Evolutionary conservation across 2,329 filamentous ascomycete species (phyloP), one percentile per base, ranked within the genome.

Genomic region (Stagonosporopsis rhizophila): DNA sequence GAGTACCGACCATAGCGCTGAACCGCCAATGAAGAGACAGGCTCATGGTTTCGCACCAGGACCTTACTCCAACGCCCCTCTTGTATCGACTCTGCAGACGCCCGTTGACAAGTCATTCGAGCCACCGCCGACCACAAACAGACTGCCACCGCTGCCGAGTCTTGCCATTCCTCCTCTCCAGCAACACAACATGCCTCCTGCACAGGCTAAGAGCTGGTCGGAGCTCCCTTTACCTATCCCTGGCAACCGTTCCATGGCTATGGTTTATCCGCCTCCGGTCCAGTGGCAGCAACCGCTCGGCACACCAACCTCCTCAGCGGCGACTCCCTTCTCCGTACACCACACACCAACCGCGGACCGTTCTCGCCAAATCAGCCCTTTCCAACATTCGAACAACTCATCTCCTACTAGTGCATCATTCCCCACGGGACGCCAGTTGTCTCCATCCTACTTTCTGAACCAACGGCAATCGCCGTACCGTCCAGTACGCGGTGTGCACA

Each of bases 381-480:
- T 78, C 54, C 75, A 73, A 2, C 80, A 80, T 6, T 88, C 87
- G 30, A 81, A 80, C 19, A 80, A 78, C 9, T 81, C 82, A 0
- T 94, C 91, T 1, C 92, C 91, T 0, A 87, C 89, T n/a, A 83
- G 83, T n/a, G 85, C 87, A 15, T 82, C 85, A 20, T 89, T 84
- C 49, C 48, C 55, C n/a, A 83, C 87, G 48, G 85, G 87, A 8
- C 85, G 87, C 40, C 89, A 90, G 28, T 85, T 95, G 61, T 98
- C 95, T 28, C 94, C 94, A 0, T 93, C 90, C 11, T 86, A 91
- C 69, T 96, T 96, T 76, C 82, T 97, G 34, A 89, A 91, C 69
- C 91, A 96, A 73, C 86, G 95, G 53, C 88, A 90, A 61, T 98
- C 94, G 52, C 95, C 95, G 3, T 98, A 98, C 77, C 90, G 92